A percentile compares a stretch with the other conserved stretches of the same genome.
These are phyloP conservation scores for Coemansia sp. DNA, from an alignment of 192 early-diverging fungal genomes.

Conservation along the genomic window DNA sequence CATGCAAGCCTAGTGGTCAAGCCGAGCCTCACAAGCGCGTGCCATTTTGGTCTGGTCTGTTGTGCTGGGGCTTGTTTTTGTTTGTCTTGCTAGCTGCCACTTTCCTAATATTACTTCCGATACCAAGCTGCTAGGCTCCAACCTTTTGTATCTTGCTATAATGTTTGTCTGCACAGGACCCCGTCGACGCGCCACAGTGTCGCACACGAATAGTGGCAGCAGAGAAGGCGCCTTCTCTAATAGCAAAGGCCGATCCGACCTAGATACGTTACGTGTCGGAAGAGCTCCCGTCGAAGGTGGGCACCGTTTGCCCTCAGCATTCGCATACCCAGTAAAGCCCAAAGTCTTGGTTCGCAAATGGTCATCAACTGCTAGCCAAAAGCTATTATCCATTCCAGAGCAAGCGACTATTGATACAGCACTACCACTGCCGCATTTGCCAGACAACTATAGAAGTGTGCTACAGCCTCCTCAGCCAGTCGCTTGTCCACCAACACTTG, in stretches of 20 bases:
- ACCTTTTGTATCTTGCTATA: neutral
- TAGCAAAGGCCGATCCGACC: neutral
- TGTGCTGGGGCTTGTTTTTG: neutral
- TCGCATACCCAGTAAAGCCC: neutral
- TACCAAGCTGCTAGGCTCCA: neutral
- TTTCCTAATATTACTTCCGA: neutral
- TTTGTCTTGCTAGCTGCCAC: neutral
- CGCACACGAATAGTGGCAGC: neutral
- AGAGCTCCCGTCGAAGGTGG: neutral
- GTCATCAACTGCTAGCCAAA: neutral
- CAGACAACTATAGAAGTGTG: neutral
- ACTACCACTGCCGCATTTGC: neutral
- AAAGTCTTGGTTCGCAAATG: conserved; percentile 4
- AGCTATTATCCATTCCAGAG: neutral
- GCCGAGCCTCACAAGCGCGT: neutral
- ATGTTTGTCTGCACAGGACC: conserved; percentile 4
- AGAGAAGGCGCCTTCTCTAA: neutral
- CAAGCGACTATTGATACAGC: neutral
- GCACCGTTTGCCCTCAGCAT: neutral
- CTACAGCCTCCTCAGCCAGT: neutral
- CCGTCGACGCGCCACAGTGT: conserved; percentile 4
- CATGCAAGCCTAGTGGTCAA: too few species aligned
- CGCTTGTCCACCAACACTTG: neutral
- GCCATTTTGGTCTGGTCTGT: neutral
- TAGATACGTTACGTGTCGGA: neutral